phyloP scores from a whole-genome alignment of 352 stramenopile genomes.

The Globisporangium orthogonon region DNA sequence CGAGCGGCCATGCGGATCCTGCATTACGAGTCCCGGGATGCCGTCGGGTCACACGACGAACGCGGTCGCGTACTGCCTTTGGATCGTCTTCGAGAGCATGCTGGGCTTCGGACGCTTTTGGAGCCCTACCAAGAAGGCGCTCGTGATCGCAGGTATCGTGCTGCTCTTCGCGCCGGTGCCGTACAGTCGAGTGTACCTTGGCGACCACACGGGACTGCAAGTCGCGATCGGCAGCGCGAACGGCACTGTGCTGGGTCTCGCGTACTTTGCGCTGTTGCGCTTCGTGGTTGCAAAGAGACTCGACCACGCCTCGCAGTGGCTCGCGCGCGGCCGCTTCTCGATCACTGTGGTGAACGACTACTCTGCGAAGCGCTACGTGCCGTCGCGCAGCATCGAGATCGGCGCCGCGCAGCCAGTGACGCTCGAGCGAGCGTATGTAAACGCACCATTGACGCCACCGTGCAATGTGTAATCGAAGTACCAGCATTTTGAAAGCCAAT shows the following conservation, averaged over 20 bases:
- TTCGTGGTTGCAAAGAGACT: conserved; percentile 21
- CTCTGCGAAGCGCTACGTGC: neutral
- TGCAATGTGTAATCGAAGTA: neutral
- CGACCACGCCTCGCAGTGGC: conserved; percentile 2
- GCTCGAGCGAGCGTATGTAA: conserved; percentile 1
- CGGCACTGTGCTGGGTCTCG: conserved; percentile 26
- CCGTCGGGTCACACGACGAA: conserved; percentile 49
- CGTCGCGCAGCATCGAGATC: neutral
- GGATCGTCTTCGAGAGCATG: conserved; percentile 39
- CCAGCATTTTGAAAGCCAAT: neutral
- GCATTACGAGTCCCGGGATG: conserved; percentile 38
- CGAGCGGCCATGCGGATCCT: conserved; percentile 40
- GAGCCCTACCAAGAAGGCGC: conserved; percentile 14
- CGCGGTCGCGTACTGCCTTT: conserved; percentile 38
- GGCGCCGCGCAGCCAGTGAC: neutral
- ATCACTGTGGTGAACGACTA: conserved; percentile 11
- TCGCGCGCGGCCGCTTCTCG: conserved; percentile 1
- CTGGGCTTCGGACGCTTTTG: conserved; percentile 25
- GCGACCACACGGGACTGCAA: conserved; percentile 48
- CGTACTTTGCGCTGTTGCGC: conserved; percentile 44
- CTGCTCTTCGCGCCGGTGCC: conserved; percentile 42
- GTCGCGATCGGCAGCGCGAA: conserved; percentile 33
- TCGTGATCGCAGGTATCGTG: conserved; percentile 4
- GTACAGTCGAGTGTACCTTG: conserved; percentile 51
- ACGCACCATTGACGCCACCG: neutral